Percentiles rank a stretch among this genome's conserved stretches.
phyloP scores from a whole-genome alignment of 495 filamentous ascomycete species.

The Penicillium odoratum region DNA sequence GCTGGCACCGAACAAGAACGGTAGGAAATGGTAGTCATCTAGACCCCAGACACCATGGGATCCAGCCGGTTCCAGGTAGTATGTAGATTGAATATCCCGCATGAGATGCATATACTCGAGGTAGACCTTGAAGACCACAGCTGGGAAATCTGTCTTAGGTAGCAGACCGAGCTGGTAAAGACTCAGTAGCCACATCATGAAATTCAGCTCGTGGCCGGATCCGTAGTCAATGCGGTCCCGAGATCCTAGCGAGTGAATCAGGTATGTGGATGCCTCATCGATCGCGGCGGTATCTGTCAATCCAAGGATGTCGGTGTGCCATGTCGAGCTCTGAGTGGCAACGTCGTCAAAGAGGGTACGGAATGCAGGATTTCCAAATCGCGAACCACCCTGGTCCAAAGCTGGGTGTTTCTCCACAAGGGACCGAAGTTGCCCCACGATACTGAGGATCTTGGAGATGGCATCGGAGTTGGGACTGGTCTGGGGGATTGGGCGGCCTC shows the following conservation, averaged over 20 bases:
- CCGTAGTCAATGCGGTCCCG: constrained; percentile 92
- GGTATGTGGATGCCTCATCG: constrained; percentile 73
- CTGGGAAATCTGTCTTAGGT: constrained; percentile 61
- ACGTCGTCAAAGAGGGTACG: constrained; percentile 77
- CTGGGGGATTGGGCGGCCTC: constrained; percentile 69
- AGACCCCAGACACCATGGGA: constrained; percentile 96
- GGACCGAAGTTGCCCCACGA: constrained; percentile 66
- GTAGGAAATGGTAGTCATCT: constrained; percentile 95
- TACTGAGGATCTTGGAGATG: constrained; percentile 63
- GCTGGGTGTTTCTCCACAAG: constrained; percentile 69
- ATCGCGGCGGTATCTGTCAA: constrained; percentile 55
- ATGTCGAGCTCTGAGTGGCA: constrained; percentile 43
- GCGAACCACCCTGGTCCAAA: constrained; percentile 78
- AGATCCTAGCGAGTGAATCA: constrained; percentile 82
- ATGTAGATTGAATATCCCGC: constrained; percentile 81
- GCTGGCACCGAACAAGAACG: constrained; percentile 93
- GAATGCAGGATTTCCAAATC: constrained; percentile 94
- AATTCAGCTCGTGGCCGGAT: constrained; percentile 95
- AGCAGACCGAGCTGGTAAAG: constrained; percentile 78
- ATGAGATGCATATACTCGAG: constrained; percentile 76
- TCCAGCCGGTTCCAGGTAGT: constrained; percentile 93
- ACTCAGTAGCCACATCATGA: constrained; percentile 89
- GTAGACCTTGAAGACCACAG: constrained; percentile 76
- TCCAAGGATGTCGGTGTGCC: constrained; percentile 50
- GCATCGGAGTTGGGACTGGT: constrained; percentile 53